phyloP scores from a whole-genome alignment of 106 monocot species.

The Dactylorhiza incarnata region DNA sequence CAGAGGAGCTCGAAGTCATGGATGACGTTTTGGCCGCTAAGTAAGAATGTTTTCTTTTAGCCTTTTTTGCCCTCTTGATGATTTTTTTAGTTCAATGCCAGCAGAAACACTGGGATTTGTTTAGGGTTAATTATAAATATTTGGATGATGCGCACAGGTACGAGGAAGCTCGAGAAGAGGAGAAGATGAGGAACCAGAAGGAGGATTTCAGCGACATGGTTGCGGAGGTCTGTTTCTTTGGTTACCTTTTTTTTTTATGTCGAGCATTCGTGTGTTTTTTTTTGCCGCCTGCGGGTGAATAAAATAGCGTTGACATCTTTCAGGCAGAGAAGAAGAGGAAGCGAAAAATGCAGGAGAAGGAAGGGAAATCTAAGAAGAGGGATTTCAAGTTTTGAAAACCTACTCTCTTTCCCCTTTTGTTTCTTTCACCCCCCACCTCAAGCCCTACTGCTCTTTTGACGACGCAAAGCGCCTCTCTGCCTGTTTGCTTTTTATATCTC shows the following conservation, averaged over 20 bases:
- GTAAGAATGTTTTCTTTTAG: constrained; percentile 25
- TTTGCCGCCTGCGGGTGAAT: not conserved
- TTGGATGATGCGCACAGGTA: constrained; percentile 36
- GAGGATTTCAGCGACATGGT: constrained; percentile 99
- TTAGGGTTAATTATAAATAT: not conserved
- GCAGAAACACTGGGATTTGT: no score
- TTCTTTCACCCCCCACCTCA: no score
- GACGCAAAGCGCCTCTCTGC: no score
- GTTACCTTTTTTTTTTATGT: not conserved
- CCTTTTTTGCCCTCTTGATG: not conserved
- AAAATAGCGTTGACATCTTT: not conserved
- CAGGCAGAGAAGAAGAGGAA: constrained; percentile 91
- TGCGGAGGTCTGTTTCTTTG: constrained; percentile 64
- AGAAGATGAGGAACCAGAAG: constrained; percentile 92
- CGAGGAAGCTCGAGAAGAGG: constrained; percentile 95
- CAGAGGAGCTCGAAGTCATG: constrained; percentile 91
- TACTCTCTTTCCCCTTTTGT: not conserved
- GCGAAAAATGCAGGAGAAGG: constrained; percentile 89
- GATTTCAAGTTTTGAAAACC: constrained; percentile 84
- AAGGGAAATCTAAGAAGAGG: constrained; percentile 96
- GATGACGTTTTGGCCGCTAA: constrained; percentile 93
- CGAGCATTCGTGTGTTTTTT: not conserved
- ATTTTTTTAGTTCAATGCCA: no score
- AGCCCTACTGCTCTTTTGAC: no score
- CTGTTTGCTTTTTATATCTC: no score